These are phyloP conservation scores for Aspergillus affinis DNA, from an alignment of 495 filamentous ascomycete species.

Conservation along the genomic window DNA sequence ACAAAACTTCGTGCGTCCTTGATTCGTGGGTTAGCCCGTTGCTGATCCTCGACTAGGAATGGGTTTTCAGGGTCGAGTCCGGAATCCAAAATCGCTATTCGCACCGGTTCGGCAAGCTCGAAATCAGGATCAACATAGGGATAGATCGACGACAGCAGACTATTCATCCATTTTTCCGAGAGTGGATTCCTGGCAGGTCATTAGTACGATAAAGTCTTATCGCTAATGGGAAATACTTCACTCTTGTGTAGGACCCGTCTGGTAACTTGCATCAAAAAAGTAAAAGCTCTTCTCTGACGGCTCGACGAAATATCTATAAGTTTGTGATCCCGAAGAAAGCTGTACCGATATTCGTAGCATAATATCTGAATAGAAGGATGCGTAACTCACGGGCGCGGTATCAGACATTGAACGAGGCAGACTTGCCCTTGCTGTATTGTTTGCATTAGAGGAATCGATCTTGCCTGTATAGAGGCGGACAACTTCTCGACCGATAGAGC, in stretches of 20 bases:
- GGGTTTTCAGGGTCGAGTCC: slow-evolving; percentile 30
- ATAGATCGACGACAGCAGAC: slow-evolving; percentile 23
- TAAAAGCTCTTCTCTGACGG: slow-evolving; percentile 21
- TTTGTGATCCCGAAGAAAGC: slow-evolving; percentile 13
- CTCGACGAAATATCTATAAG: slow-evolving; percentile 12
- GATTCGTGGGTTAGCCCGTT: slow-evolving; percentile 22
- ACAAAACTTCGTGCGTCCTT: slow-evolving; percentile 28
- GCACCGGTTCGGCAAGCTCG: slow-evolving; percentile 20
- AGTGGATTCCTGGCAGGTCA: slow-evolving; percentile 17
- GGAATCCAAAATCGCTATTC: slow-evolving; percentile 36
- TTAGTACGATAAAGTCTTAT: slow-evolving; percentile 21
- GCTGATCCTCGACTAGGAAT: slow-evolving; percentile 19
- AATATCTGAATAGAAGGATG: slow-evolving; percentile 10
- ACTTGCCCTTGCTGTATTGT: slow-evolving; percentile 8
- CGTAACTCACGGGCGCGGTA: slow-evolving; percentile 9
- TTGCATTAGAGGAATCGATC: slow-evolving; percentile 16
- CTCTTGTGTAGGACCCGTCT: slow-evolving; percentile 26
- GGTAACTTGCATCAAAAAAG: slow-evolving; percentile 31
- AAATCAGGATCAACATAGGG: slow-evolving; percentile 20
- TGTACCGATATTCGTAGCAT: slow-evolving; percentile 12
- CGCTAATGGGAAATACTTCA: slow-evolving; percentile 16
- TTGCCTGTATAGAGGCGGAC: slow-evolving; percentile 23
- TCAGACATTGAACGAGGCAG: slow-evolving; percentile 14
- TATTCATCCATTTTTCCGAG: slow-evolving; percentile 27
- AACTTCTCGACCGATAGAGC: slow-evolving; percentile 27